Evolutionary conservation across 768 basidiomycete genomes (phyloP).

Genomic region (Leucosporidium creatinivorum): DNA sequence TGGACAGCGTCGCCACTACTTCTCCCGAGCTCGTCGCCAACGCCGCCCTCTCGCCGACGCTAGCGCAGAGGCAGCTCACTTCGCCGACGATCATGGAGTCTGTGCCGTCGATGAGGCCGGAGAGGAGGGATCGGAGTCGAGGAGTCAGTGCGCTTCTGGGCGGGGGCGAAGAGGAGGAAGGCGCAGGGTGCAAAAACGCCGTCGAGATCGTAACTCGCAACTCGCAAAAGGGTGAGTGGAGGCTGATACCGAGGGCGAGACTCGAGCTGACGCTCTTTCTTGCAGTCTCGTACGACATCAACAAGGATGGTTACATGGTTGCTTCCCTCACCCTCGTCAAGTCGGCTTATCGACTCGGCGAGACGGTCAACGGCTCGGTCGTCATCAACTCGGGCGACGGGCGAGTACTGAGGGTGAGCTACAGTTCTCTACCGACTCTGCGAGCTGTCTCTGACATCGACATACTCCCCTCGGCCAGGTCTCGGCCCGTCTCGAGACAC

Average conservation of each 20-base stretch:
- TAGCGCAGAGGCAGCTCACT: too few species aligned
- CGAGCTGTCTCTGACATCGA: constrained; percentile 3
- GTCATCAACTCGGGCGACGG: constrained; percentile 70
- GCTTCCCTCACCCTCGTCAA: constrained; percentile 88
- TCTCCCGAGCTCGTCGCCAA: constrained; percentile 3
- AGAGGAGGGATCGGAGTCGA: constrained; percentile 14
- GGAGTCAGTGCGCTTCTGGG: neutral
- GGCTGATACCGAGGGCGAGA: neutral
- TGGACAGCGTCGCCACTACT: constrained; percentile 34
- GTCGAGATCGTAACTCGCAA: constrained; percentile 86
- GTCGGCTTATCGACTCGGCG: constrained; percentile 81
- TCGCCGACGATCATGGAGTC: constrained; percentile 20
- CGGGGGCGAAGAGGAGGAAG: constrained; percentile 28
- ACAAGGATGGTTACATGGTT: constrained; percentile 81
- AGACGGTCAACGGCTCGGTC: constrained; percentile 82
- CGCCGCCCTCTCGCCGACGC: neutral
- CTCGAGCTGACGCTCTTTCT: neutral
- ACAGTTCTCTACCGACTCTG: constrained; percentile 54
- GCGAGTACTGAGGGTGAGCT: constrained; percentile 71
- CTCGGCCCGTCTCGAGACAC: constrained; percentile 79
- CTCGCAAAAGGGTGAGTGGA: constrained; percentile 67
- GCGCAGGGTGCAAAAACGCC: constrained; percentile 56
- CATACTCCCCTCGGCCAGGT: constrained; percentile 48
- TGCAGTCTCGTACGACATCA: constrained; percentile 86
- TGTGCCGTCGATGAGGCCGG: constrained; percentile 18